phyloP scores from a whole-genome alignment of 371 early-diverging fungal genomes.

The Mucor plumbeus region DNA sequence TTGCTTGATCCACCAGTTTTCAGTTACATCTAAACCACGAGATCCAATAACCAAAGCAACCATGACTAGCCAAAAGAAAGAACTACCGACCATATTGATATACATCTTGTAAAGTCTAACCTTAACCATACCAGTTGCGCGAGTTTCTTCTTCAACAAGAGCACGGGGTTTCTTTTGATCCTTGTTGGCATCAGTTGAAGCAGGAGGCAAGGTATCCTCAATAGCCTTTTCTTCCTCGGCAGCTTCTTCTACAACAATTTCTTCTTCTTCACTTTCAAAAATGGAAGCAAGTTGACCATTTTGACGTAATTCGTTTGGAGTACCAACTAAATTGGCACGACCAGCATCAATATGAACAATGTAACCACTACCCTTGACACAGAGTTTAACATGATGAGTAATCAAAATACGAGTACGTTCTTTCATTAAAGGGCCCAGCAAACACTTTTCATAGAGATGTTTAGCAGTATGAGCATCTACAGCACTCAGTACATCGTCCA shows the following conservation, averaged over 20 bases:
- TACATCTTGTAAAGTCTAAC: conserved; percentile 55
- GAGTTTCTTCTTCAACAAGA: conserved; percentile 48
- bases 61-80: conserved; percentile 54
- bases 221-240: conserved; percentile 28
- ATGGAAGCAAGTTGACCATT: conserved; percentile 26
- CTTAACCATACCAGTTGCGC: conserved; percentile 60
- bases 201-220: conserved; percentile 25
- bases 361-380: conserved; percentile 67
- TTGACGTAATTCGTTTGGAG: conserved; percentile 49
- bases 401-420: conserved; percentile 84
- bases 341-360: conserved; percentile 73
- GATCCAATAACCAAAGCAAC: conserved; percentile 44
- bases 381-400: conserved; percentile 86
- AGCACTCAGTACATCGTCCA: conserved; percentile 88
- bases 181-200: neutral
- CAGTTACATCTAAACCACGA: conserved; percentile 57
- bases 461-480: conserved; percentile 89
- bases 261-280: conserved; percentile 34
- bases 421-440: conserved; percentile 72
- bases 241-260: conserved; percentile 24
- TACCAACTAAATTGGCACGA: conserved; percentile 45
- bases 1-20: conserved; percentile 61
- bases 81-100: conserved; percentile 51
- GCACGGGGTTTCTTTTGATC: conserved; percentile 29
- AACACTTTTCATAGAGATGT: conserved; percentile 75